A percentile compares a stretch with the other conserved stretches of the same genome.
These are phyloP conservation scores for Turnera subulata DNA, from an alignment of 345 rosid species.

Conservation along the genomic window DNA sequence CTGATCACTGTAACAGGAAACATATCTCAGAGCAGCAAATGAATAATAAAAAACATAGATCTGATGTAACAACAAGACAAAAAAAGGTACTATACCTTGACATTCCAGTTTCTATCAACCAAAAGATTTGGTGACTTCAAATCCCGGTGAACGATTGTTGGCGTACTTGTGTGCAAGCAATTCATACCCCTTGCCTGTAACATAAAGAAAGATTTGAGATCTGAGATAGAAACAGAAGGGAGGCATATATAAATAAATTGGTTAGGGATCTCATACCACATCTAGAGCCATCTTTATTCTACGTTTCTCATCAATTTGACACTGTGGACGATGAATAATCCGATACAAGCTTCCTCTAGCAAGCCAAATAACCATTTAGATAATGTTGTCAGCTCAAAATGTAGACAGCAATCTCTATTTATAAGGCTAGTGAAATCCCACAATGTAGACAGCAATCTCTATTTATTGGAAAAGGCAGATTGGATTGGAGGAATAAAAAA, in stretches of 20 bases:
- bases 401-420: neutral
- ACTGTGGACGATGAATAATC: constrained; percentile 88
- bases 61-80: neutral
- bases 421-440: neutral
- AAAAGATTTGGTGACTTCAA: constrained; percentile 96
- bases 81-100: constrained; percentile 50
- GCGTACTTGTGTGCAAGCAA: constrained; percentile 90
- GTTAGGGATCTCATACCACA: constrained; percentile 57
- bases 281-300: constrained; percentile 99
- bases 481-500: neutral
- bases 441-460: constrained; percentile 8
- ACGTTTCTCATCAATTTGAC: constrained; percentile 86
- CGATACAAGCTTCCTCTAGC: constrained; percentile 90
- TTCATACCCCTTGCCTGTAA: constrained; percentile 98
- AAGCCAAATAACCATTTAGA: constrained; percentile 21
- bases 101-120: constrained; percentile 98
- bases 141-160: constrained; percentile 98
- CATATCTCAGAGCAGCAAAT: neutral
- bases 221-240: neutral
- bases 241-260: constrained; percentile 1
- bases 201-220: constrained; percentile 10
- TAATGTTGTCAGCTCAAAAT: neutral
- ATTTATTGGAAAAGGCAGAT: neutral
- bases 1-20: too few species aligned
- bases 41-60: neutral